Percentiles rank a stretch among this genome's conserved stretches.
phyloP scores from a whole-genome alignment of 805 yeast genomes.

The Pichia heedii region DNA sequence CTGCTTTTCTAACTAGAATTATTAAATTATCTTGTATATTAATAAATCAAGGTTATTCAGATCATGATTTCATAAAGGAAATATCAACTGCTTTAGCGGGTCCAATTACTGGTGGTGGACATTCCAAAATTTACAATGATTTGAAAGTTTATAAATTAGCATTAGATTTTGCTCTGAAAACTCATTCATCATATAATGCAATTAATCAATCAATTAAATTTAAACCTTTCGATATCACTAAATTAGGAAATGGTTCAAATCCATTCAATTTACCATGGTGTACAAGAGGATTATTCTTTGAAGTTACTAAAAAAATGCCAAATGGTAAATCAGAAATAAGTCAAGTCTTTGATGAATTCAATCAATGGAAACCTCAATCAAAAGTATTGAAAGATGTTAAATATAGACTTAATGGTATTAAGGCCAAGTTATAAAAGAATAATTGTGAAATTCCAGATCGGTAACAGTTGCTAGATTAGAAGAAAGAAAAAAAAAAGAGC shows the following conservation, averaged over 20 bases:
- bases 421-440: conserved; percentile 15
- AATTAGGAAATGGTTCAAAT: conserved; percentile 48
- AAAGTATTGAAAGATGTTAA: conserved; percentile 78
- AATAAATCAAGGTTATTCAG: conserved; percentile 69
- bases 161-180: conserved; percentile 62
- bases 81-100: conserved; percentile 77
- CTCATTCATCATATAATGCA: conserved; percentile 32
- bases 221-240: conserved; percentile 48
- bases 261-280: conserved; percentile 93
- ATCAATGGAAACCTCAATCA: conserved; percentile 79
- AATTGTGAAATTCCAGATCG: not conserved
- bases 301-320: conserved; percentile 26
- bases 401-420: conserved; percentile 36
- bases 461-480: no score
- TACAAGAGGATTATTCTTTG: conserved; percentile 71
- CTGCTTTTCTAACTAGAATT: conserved; percentile 67
- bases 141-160: conserved; percentile 78
- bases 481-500: no score
- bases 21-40: conserved; percentile 66
- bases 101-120: conserved; percentile 91
- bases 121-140: conserved; percentile 81
- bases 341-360: conserved; percentile 60
- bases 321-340: conserved; percentile 49
- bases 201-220: conserved; percentile 24
- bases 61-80: conserved; percentile 80